Evolutionary conservation across 129 eudicot genomes (phyloP), one percentile per base, ranked within the genome.

Genomic region (Ambrosia artemisiifolia): DNA sequence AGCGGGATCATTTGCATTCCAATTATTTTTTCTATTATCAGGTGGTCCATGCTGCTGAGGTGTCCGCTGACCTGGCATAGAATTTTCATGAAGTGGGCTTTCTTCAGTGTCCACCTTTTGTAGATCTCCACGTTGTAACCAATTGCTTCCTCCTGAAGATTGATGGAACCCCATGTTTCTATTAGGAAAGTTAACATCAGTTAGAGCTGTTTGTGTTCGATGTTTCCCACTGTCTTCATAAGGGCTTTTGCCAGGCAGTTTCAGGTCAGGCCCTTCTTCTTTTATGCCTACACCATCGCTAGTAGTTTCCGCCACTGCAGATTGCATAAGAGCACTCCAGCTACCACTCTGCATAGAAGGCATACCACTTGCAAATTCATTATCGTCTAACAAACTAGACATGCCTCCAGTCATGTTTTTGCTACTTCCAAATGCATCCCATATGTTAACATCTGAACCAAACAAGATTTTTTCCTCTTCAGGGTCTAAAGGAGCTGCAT

Each of bases 241-340:
- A 63, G 69, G 66, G 53, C 67, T 82, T 49, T 78, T 74, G 50
- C 73, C 80, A 24, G 84, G 76, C 46, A 74, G 61, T 62, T 77
- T 75, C 67, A 85, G 34, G 51, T 86, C 91, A 63, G 81, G 78
- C 91, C 84, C 79, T 53, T 88, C 91, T 76, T 85, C 96, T 61
- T 85, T 90, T 61, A 69, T 10, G 18, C 85, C 85, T 55, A 69
- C 63, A 77, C 32, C 68, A 34, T 46, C 48, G 35, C 49, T 89
- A 57, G 89, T 78, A 49, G 95, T 84, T 84, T 93, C 98, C 28
- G 86, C 98, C 49, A 85, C 98, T 65, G 98, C 98, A 63, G 98
- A 93, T 83, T 93, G 98, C 98, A 93, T 89, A 30, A 93, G 90
- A 78, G 98, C 98, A 77, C 98, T 93, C 98, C 98, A 93, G 71